Base-by-base conservation (phyloP, 768 basidiomycete species). In the Clitopilus hobsonii region DNA sequence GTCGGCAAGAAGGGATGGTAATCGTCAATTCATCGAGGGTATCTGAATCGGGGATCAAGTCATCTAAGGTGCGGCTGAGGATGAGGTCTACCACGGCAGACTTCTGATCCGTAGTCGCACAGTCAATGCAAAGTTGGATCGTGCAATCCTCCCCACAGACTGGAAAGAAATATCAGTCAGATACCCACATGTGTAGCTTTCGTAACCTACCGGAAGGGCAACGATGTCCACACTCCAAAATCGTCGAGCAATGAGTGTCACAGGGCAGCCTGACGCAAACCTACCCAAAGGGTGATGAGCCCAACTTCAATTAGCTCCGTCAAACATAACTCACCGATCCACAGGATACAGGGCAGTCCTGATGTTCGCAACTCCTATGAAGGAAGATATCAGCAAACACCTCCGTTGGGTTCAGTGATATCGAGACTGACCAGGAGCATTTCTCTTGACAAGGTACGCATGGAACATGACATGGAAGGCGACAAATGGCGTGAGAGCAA, bases 101-200 rank as follows among this genome's bases (percentile, higher is more conserved):
- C 51, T 71, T 73, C 20, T 66, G 54, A 0, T 74, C 67, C 1
- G 62, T 62, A 11, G 77, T 51, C 1, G 77, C 74, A 57, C 88
- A 89, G 4, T 54, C 14, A 1, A 75, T 74, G 58, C 88, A 90
- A 6, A 74, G 58, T 67, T 88, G 86, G 1, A 72, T 62, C 0
- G 54, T 28, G 60, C 88, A 90, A 14, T 75, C 68, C 65, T 90
- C 88, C 6, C 87, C 85, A 53, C 86, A 88, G 0, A 89, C 86
- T 88, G 23, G 27, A 52, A 56, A 47, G 22, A n/a, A n/a, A n/a
- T n/a, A n/a, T n/a, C 52, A 56, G 27, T 22, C 29, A 16, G 51
- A 2, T 2, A 20, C 1, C 23, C 38, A 28, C 49, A 51, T 22
- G 45, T 20, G 22, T 6, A 23, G 20, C 22, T 38, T 5, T 5